A percentile compares a stretch with the other conserved stretches of the same genome.
Conservation (phyloP, 345 rosid genomes). For the Gossypium arboreum region DNA sequence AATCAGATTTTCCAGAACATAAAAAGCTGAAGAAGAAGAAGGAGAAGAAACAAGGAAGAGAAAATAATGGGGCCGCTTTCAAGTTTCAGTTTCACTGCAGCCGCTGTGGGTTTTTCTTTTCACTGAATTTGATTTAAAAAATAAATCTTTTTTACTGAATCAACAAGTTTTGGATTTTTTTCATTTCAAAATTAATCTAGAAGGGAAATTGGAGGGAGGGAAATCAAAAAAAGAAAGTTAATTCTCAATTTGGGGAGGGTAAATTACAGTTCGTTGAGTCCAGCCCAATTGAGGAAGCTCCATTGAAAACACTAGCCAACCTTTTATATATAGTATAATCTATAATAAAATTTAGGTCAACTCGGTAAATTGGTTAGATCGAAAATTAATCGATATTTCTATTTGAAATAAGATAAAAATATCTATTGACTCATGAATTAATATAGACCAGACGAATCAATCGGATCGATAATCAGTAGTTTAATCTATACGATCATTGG, state of each 20-base stretch:
- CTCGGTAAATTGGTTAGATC: no score
- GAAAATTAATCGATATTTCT: no score
- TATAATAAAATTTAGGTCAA: no score
- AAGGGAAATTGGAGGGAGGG: neutral
- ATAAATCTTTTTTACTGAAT: neutral
- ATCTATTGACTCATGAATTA: no score
- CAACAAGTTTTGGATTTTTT: neutral
- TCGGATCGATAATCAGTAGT: no score
- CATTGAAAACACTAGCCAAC: conserved; percentile 20
- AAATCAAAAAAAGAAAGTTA: neutral
- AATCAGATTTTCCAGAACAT: neutral
- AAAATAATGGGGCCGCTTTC: conserved; percentile 14
- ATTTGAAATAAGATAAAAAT: no score
- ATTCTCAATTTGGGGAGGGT: neutral
- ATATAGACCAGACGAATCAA: no score
- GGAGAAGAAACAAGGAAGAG: conserved; percentile 2
- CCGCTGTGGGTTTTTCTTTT: neutral
- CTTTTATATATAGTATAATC: neutral
- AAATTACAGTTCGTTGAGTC: neutral
- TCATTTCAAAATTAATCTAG: conserved; percentile 12
- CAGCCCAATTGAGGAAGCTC: conserved; percentile 1
- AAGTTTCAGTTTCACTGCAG: conserved; percentile 6
- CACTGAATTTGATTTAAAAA: neutral
- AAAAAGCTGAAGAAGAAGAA: neutral
- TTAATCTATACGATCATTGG: no score